These are phyloP conservation scores for Globisporangium nodosum DNA, from an alignment of 352 stramenopile genomes.

Conservation along the genomic window DNA sequence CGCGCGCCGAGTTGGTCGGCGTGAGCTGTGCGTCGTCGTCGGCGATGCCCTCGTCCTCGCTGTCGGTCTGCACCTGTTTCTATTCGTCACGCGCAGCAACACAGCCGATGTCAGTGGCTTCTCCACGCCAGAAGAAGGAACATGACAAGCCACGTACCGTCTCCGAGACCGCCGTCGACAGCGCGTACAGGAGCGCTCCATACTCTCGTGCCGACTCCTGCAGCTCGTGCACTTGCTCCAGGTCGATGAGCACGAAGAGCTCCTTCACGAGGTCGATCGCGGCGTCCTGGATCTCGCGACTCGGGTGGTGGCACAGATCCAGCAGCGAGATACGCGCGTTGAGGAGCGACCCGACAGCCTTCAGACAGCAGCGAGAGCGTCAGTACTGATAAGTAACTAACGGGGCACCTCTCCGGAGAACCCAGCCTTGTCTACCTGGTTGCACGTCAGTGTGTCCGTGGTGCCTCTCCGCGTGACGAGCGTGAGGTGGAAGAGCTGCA, in stretches of 20 bases:
- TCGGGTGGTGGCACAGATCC: constrained; percentile 54
- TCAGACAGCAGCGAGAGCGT: neutral
- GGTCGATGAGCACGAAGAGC: constrained; percentile 63
- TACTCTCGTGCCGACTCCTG: constrained; percentile 78
- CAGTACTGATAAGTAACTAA: neutral
- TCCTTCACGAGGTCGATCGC: constrained; percentile 72
- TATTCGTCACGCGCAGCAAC: neutral
- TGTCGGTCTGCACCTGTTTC: constrained; percentile 1
- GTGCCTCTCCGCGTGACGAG: constrained; percentile 44
- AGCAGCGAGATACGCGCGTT: constrained; percentile 65
- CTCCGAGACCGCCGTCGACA: constrained; percentile 41
- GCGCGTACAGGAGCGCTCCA: constrained; percentile 64
- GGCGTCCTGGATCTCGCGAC: constrained; percentile 35
- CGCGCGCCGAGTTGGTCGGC: constrained; percentile 28
- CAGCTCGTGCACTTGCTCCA: constrained; percentile 71
- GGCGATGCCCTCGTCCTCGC: constrained; percentile 8
- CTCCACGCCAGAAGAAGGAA: neutral
- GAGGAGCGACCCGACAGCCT: constrained; percentile 55
- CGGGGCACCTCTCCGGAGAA: neutral
- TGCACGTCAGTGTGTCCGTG: constrained; percentile 49
- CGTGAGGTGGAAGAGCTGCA: constrained; percentile 66
- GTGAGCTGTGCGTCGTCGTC: constrained; percentile 25
- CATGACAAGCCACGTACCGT: constrained; percentile 9
- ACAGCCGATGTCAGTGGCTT: neutral
- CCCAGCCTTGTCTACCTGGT: constrained; percentile 18